Conservation (phyloP, 2,329 filamentous ascomycete species). For the Stagonosporopsis cucurbitacearum region DNA sequence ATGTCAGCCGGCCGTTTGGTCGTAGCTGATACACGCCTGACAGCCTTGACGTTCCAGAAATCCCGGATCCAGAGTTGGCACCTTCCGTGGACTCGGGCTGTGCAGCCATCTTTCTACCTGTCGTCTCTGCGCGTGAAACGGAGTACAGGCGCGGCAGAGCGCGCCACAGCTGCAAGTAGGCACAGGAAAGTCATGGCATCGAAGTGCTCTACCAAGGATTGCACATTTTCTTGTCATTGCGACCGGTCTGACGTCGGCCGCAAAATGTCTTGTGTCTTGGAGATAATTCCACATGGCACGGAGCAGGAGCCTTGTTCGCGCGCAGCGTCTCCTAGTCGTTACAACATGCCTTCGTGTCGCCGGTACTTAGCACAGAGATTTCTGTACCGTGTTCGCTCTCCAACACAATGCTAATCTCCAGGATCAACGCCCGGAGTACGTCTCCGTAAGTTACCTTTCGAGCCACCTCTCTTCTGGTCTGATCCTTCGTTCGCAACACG, state of each 20-base stretch:
- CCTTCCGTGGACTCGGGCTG: background rate
- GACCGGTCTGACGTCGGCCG: background rate
- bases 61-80: background rate
- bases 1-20: background rate
- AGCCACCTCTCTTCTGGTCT: background rate
- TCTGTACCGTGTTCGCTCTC: background rate
- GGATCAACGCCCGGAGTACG: background rate
- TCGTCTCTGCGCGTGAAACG: background rate
- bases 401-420: background rate
- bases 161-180: constrained; percentile 6
- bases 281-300: background rate
- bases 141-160: constrained; percentile 1
- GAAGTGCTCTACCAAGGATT: background rate
- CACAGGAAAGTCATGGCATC: background rate
- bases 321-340: background rate
- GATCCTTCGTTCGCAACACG: background rate
- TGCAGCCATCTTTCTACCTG: background rate
- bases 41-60: constrained; percentile 9
- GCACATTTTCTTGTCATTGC: background rate
- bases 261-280: background rate
- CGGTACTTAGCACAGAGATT: background rate
- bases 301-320: background rate
- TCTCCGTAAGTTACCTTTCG: background rate
- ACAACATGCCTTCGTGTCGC: background rate
- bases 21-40: constrained; percentile 4